phyloP scores from a whole-genome alignment of 2,329 filamentous ascomycete genomes.

The Clarireedia sp. region DNA sequence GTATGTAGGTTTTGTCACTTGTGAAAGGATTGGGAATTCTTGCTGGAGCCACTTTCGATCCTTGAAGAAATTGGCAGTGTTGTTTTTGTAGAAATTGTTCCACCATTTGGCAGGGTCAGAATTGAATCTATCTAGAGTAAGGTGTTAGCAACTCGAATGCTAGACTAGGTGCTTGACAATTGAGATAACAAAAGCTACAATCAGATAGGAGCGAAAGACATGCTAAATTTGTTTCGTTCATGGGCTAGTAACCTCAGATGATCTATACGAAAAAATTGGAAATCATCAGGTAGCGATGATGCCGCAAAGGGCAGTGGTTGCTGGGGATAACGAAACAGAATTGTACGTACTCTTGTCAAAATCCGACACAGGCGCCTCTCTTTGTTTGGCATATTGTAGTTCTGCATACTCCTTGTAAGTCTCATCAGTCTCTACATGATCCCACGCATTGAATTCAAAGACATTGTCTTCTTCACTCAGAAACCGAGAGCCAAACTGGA shows the following conservation, averaged over 20 bases:
- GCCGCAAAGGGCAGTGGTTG: slow-evolving; percentile 11
- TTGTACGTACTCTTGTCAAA: slow-evolving; percentile 71
- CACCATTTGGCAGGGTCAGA: slow-evolving; percentile 89
- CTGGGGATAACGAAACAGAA: slow-evolving; percentile 1
- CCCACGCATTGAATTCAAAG: slow-evolving; percentile 98
- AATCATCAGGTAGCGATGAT: slow-evolving; percentile 51
- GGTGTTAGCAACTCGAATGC: slow-evolving; percentile 33
- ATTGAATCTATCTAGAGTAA: slow-evolving; percentile 67
- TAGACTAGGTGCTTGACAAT: slow-evolving; percentile 7
- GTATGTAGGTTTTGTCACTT: slow-evolving; percentile 62
- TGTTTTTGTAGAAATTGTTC: slow-evolving; percentile 98
- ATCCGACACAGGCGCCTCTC: slow-evolving; percentile 77
- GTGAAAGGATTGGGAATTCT: slow-evolving; percentile 83
- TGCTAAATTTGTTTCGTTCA: slow-evolving; percentile 52
- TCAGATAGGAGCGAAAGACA: slow-evolving; percentile 74
- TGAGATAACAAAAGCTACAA: slow-evolving; percentile 22
- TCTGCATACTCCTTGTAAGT: slow-evolving; percentile 80
- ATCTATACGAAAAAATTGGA: slow-evolving; percentile 45
- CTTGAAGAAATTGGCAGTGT: slow-evolving; percentile 97
- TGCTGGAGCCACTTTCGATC: slow-evolving; percentile 95
- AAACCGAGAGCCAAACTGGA: slow-evolving; percentile 87
- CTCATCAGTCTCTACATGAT: slow-evolving; percentile 90
- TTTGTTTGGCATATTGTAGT: slow-evolving; percentile 76
- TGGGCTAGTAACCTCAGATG: slow-evolving; percentile 49
- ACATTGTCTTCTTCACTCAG: slow-evolving; percentile 80